Percentiles rank a stretch among this genome's conserved stretches.
Conservation (phyloP, 768 basidiomycete species). For the Floccularia luteovirens region DNA sequence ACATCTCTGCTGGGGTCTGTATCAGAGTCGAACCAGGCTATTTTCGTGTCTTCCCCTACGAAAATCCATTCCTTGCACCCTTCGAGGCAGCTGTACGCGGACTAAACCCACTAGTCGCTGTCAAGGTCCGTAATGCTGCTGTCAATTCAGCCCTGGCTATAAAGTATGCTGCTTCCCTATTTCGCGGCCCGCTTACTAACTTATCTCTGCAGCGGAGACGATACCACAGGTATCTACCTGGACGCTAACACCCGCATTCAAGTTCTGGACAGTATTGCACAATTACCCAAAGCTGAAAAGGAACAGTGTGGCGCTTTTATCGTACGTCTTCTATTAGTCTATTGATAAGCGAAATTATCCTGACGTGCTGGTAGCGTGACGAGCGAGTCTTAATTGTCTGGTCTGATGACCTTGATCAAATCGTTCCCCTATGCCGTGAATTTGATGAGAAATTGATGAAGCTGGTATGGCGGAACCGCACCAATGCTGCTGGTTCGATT, state of each 20-base stretch:
- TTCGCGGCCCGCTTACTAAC: neutral
- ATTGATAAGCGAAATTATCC: conserved; percentile 4
- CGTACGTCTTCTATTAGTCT: conserved; percentile 29
- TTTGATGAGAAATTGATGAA: conserved; percentile 66
- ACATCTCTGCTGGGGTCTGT: conserved; percentile 73
- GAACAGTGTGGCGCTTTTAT: conserved; percentile 89
- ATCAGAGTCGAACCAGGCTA: conserved; percentile 58
- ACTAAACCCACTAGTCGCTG: conserved; percentile 80
- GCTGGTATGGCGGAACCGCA: conserved; percentile 43
- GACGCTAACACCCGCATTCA: conserved; percentile 83
- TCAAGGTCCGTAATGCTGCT: conserved; percentile 73
- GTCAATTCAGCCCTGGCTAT: conserved; percentile 72
- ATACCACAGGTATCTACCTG: conserved; percentile 57
- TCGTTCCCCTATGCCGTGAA: conserved; percentile 66
- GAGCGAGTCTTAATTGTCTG: conserved; percentile 80
- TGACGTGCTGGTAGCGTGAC: conserved; percentile 55
- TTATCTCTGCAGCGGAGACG: conserved; percentile 38
- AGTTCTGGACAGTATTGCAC: conserved; percentile 62
- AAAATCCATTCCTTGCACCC: conserved; percentile 71
- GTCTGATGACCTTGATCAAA: conserved; percentile 76
- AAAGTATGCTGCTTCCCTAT: conserved; percentile 38
- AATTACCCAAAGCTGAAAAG: conserved; percentile 75
- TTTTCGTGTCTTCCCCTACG: conserved; percentile 82
- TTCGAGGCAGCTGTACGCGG: conserved; percentile 73
- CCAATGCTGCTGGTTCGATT: conserved; percentile 26